Base-by-base conservation (phyloP, 345 rosid species). In the Arabidopsis arenosa region DNA sequence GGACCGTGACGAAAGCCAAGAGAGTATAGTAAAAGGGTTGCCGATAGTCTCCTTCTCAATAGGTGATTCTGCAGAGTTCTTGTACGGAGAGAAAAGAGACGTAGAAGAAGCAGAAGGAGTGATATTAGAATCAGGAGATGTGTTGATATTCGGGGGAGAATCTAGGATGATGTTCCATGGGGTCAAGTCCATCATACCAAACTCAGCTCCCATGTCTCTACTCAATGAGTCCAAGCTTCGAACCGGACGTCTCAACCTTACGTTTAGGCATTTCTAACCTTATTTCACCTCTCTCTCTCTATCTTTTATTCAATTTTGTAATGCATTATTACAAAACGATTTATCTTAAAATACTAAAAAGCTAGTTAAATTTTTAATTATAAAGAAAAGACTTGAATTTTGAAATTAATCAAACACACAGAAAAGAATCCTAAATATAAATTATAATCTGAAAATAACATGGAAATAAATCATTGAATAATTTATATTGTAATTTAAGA, bases 191-290 rank as follows among this genome's bases (percentile, higher is more conserved):
- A 72, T 87, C 43, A 54, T 74, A 30, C 76, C 83, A 4, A 64
- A 74, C 15, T 77, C 91, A 14, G 85, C 93, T 40, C 87, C 88
- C 0, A 48, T 59, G 52, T 37, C 54, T 47, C 82, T 89, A 10
- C 76, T 75, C n/a, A 54, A 68, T 0, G 73, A 80, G 63, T 63
- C 88, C 11, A 66, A 75, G 12, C 82, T 91, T 21, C 79, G 75
- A n/a, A 30, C 59, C 0, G 92, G 90, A 18, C 87, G 90, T 53
- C 79, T 90, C n/a, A 91, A 89, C 81, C 85, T 91, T 37, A 89
- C 90, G 55, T 84, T 86, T 73, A 78, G 90, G 72, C 60, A 79
- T 67, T 82, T 74, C 48, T 87, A 40, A 40, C 5, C 44, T 39
- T 23, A 9, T 39, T 8, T 39, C 43, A 23, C 26, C 26, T 23